phyloP scores from a whole-genome alignment of 192 early-diverging fungal species.

The Cetraspora pellucida region DNA sequence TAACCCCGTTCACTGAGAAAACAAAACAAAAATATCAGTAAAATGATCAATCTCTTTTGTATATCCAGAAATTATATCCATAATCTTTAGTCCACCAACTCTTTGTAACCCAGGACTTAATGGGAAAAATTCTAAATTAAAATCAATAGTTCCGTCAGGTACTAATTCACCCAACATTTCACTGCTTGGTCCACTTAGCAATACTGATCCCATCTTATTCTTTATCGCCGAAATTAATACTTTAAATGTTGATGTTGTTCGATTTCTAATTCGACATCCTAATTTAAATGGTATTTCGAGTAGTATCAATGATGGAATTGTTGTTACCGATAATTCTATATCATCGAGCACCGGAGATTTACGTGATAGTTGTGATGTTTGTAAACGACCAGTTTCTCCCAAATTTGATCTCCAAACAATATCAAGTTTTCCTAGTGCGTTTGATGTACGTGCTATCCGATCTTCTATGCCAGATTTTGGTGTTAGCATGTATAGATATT shows the following conservation, averaged over 20 bases:
- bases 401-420: slow-evolving; percentile 93
- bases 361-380: slow-evolving; percentile 89
- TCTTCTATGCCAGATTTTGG: slow-evolving; percentile 61
- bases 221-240: slow-evolving; percentile 69
- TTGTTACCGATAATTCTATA: slow-evolving; percentile 63
- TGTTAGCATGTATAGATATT: slow-evolving; percentile 86
- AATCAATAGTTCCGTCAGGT: slow-evolving; percentile 59
- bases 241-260: slow-evolving; percentile 52
- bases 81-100: slow-evolving; percentile 75
- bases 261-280: slow-evolving; percentile 58
- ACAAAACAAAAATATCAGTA: slow-evolving; percentile 69
- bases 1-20: slow-evolving; percentile 2
- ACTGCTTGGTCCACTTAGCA: slow-evolving; percentile 65
- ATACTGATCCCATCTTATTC: slow-evolving; percentile 74
- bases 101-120: slow-evolving; percentile 83
- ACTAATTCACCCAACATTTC: slow-evolving; percentile 64
- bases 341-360: slow-evolving; percentile 78
- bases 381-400: slow-evolving; percentile 85
- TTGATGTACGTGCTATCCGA: slow-evolving; percentile 66
- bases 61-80: slow-evolving; percentile 71
- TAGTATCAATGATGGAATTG: slow-evolving; percentile 43
- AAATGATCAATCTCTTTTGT: slow-evolving; percentile 79
- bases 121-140: slow-evolving; percentile 79
- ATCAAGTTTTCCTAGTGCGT: slow-evolving; percentile 89
- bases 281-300: slow-evolving; percentile 71